Evolutionary conservation across 2,329 filamentous ascomycete species (phyloP), one percentile per base, ranked within the genome.

Genomic region (Aspergillus clavatus): DNA sequence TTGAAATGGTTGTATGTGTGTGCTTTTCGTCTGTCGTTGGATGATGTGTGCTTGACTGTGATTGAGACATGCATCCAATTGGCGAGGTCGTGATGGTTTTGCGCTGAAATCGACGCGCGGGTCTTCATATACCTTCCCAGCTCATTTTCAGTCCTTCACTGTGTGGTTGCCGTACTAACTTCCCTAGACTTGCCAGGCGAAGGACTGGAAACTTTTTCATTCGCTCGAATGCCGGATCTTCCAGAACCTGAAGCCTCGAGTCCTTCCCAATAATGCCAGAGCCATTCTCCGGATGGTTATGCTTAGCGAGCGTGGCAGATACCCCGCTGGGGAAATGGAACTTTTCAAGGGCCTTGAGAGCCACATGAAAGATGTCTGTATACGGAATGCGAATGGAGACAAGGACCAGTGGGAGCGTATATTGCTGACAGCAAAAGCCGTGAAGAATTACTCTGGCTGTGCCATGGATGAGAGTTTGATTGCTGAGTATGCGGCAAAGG

Each of bases 201-300:
- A 73, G 54, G 74, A 80, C 21, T 85, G 81, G 81, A 76, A 73
- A 41, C 68, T 72, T 14, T 69, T 71, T 7, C 81, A 85, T 65
- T 81, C 80, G 43, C 63, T 75, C 46, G 80, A 83, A 62, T 85
- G 81, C 56, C 70, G 74, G 22, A 69, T 77, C 5, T 75, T 77
- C 42, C 67, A 69, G 35, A 61, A 62, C 7, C 60, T 78, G 4
- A 60, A 66, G 18, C 74, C 72, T 1, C 65, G 63, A 4, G 55
- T 75, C 16, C 64, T 83, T 2, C 81, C 80, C 0, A 78, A 74
- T 50, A 74, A 75, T 31, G 77, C 78, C 1, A 70, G 81, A 11
- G 78, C 76, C 5, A 67, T 78, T 2, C 68, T 82, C 44, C 75
- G 80, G 16, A 62, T 82, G 14, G 61, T 83, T 10, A 60, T 72